These are phyloP conservation scores for Ophioceras dolichostomum DNA, from an alignment of 2,329 filamentous ascomycete genomes.

Conservation along the genomic window DNA sequence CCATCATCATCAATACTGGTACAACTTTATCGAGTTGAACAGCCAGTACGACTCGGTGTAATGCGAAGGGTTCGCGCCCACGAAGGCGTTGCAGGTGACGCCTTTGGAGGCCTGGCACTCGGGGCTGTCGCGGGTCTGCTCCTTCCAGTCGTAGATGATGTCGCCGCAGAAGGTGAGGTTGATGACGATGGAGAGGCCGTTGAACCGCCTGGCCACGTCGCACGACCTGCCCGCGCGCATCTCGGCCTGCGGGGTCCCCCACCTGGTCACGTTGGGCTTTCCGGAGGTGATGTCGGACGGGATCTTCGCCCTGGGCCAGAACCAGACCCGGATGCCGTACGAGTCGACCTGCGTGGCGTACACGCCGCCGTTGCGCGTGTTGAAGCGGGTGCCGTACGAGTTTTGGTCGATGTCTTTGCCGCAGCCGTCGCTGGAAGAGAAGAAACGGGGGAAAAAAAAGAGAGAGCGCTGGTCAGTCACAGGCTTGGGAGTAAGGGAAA, in stretches of 20 bases:
- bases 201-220: slow-evolving; percentile 41
- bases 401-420: slow-evolving; percentile 8
- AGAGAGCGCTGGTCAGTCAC: background rate
- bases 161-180: slow-evolving; percentile 18
- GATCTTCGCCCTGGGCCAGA: slow-evolving; percentile 23
- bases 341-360: slow-evolving; percentile 27
- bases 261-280: slow-evolving; percentile 24
- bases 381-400: slow-evolving; percentile 35
- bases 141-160: slow-evolving; percentile 42
- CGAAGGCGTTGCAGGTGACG: slow-evolving; percentile 36
- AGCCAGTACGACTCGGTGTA: slow-evolving; percentile 48
- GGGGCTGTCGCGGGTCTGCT: slow-evolving; percentile 8
- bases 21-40: slow-evolving; percentile 38
- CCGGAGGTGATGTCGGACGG: slow-evolving; percentile 25
- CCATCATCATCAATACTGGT: slow-evolving; percentile 7
- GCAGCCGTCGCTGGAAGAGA: slow-evolving; percentile 11
- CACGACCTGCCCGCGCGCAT: slow-evolving; percentile 27
- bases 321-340: slow-evolving; percentile 31
- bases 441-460: slow-evolving; percentile 18
- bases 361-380: slow-evolving; percentile 28
- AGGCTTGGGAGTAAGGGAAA: background rate
- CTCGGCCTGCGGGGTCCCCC: slow-evolving; percentile 26
- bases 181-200: slow-evolving; percentile 36
- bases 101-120: slow-evolving; percentile 8
- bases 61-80: slow-evolving; percentile 40